Evolutionary conservation across 192 early-diverging fungal species (phyloP).

Genomic region (Dispira simplex): DNA sequence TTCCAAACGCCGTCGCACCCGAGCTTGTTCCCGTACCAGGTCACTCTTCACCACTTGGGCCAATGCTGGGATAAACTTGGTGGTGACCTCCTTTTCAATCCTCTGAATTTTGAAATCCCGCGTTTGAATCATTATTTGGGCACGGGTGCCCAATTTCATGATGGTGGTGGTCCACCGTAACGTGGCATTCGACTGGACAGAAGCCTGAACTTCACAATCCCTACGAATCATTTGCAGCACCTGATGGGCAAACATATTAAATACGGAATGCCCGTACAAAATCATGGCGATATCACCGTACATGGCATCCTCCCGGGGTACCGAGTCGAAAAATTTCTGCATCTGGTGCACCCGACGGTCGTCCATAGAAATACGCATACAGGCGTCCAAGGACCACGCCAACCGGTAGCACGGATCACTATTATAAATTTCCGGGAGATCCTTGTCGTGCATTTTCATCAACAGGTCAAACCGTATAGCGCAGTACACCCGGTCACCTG

Average conservation of each 20-base stretch:
- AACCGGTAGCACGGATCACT: constrained; percentile 33
- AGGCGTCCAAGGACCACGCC: constrained; percentile 38
- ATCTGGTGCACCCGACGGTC: constrained; percentile 33
- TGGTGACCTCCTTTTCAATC: constrained; percentile 21
- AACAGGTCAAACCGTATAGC: constrained; percentile 37
- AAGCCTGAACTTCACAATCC: background rate
- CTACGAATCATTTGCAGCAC: constrained; percentile 19
- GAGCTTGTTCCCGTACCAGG: background rate
- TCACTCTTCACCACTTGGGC: background rate
- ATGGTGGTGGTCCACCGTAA: constrained; percentile 31
- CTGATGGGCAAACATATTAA: constrained; percentile 32
- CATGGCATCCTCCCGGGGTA: constrained; percentile 27
- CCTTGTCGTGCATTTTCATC: constrained; percentile 36
- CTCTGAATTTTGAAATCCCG: constrained; percentile 30
- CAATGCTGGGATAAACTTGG: background rate
- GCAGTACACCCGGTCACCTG: constrained; percentile 21
- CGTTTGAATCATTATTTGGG: constrained; percentile 25
- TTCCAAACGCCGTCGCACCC: background rate
- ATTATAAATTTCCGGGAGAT: constrained; percentile 30
- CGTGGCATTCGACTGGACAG: background rate
- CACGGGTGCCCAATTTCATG: constrained; percentile 34
- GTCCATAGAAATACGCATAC: constrained; percentile 38
- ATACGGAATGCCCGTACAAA: constrained; percentile 32
- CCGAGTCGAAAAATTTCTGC: constrained; percentile 34
- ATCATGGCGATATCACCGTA: constrained; percentile 43